Base-by-base conservation (phyloP, 2,329 filamentous ascomycete species). In the Aspergillus sp. region DNA sequence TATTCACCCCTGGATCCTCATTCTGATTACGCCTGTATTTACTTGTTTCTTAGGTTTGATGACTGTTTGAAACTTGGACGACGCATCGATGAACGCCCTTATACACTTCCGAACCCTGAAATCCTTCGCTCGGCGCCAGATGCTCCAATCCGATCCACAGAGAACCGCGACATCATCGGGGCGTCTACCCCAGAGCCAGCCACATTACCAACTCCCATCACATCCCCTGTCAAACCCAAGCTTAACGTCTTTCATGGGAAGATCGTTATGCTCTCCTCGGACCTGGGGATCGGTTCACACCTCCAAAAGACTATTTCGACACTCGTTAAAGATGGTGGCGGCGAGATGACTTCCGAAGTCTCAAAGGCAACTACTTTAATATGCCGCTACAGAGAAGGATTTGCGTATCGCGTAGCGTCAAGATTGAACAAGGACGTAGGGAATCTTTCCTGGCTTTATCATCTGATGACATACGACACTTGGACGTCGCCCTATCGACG, bases 51-150 rank as follows among this genome's bases (percentile, higher is more conserved):
- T 24, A 93, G 90, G 92, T 97, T 99, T 70, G 93, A 98, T 66
- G 93, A 97, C 71, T 99, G 95, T 75, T 84, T 99, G 64, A 95
- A 90, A 74, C 85, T 99, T 26, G 93, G 93, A 49, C 93, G 91
- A 74, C 87, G 90, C 58, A 97, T 99, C 65, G 89, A 91, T 65
- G 95, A 99, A 72, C 78, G 81, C 6, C 95, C 95, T 0, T 99
- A 99, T 70, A 78, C 85, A 18, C 81, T 98, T 1, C 95, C 95
- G 1, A 82, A 98, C 63, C 90, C 95, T 1, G 91, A 96, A 63
- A 89, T 96, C 34, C 78, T 96, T n/a, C 81, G 79, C 39, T 80
- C 79, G 43, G 76, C 79, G 6, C 76, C 83, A 18, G 80, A 86
- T 58, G 83, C 85, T 48, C 76, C 80, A 3, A 75, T 89, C 50